Base-by-base conservation (phyloP, 768 basidiomycete species). In the Sporobolomyces roseus region DNA sequence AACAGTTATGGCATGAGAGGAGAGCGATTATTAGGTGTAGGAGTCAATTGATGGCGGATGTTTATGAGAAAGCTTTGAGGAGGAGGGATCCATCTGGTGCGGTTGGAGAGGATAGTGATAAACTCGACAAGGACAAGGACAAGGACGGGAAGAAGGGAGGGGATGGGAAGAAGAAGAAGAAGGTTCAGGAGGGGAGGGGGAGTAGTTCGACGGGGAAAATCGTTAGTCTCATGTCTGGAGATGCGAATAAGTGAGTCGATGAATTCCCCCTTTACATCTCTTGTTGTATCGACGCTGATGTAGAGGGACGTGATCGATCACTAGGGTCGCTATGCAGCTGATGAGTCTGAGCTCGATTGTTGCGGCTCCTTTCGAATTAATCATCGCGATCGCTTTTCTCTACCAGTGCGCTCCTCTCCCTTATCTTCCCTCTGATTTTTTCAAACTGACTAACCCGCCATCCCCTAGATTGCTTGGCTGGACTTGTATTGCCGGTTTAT, bases 241-340 rank as follows among this genome's bases (percentile, higher is more conserved):
- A 62, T 55, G 50, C 52, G 88, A 68, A 68, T 54, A 68, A 62
- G 35, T 90, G n/a, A n/a, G n/a, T n/a, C n/a, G n/a, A n/a, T 89
- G 65, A 58, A 85, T 65, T 38, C 17, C 36, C 8, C 36, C 30
- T 38, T 36, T n/a, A 2, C 41, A 14, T 38, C 35, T 36, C 35
- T 49, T 41, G 38, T 9, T 9, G 38, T 17, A 9, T 25, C 5
- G 23, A 46, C 6, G 38, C 19, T 9, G 35, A 36, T 29, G 10
- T 25, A 50, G 10, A 21, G 49, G 25, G 41, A 41, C 21, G 12
- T 10, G 23, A 7, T 13, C 23, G 16, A n/a, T 55, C 14, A 23
- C 16, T 14, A 56, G 46, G 62, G 36, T 70, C 61, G 55, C 70
- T 3, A 60, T 51, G 30, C 71, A 72, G 38, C 41, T 72, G 48